These are phyloP conservation scores for Pseudopyricularia javanii DNA, from an alignment of 2,329 filamentous ascomycete species.

Conservation along the genomic window DNA sequence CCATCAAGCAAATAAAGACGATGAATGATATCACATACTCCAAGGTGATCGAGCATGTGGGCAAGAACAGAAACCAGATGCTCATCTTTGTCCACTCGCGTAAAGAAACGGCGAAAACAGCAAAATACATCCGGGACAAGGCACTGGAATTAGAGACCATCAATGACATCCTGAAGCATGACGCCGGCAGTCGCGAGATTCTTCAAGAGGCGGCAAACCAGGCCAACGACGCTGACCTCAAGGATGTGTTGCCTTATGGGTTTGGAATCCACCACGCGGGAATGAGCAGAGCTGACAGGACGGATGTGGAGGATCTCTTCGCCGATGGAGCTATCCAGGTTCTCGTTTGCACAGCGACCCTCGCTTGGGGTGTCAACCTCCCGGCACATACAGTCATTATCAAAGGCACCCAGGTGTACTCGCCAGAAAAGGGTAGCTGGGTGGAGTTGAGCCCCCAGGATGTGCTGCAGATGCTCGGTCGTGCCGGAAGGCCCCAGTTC, in stretches of 20 bases:
- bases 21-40: slow-evolving; percentile 99
- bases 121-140: slow-evolving; percentile 91
- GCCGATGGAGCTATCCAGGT: slow-evolving; percentile 85
- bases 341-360: slow-evolving; percentile 91
- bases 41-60: slow-evolving; percentile 93
- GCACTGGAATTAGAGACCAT: slow-evolving; percentile 96
- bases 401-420: slow-evolving; percentile 97
- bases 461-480: slow-evolving; percentile 95
- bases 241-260: slow-evolving; percentile 89
- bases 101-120: slow-evolving; percentile 97
- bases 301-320: slow-evolving; percentile 90
- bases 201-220: slow-evolving; percentile 72
- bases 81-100: slow-evolving; percentile 97
- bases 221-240: slow-evolving; percentile 76
- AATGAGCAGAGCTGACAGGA: slow-evolving; percentile 91
- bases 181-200: slow-evolving; percentile 83
- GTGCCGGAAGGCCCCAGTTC: slow-evolving; percentile 90
- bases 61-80: slow-evolving; percentile 90
- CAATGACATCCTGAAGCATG: slow-evolving; percentile 83
- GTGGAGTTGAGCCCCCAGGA: slow-evolving; percentile 95
- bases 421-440: slow-evolving; percentile 96
- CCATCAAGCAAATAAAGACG: slow-evolving; percentile 96
- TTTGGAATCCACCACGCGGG: slow-evolving; percentile 98
- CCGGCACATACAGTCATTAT: slow-evolving; percentile 98
- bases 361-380: slow-evolving; percentile 97